phyloP scores from a whole-genome alignment of 139 green algal genomes.

The Prasinococcaceae sp. region DNA sequence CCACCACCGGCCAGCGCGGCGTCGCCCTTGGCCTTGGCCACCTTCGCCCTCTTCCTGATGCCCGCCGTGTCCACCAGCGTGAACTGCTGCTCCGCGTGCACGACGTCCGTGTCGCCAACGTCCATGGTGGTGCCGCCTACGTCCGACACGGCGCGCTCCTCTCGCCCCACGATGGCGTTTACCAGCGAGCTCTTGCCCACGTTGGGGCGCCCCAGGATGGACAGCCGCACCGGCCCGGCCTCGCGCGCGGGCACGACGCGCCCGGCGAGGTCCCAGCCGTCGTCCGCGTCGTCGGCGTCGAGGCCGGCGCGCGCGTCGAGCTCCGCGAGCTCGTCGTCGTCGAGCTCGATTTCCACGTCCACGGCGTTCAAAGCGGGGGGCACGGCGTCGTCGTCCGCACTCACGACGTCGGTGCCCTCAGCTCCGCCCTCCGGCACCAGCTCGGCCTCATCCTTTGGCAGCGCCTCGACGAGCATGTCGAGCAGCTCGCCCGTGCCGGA shows the following conservation, averaged over 20 bases:
- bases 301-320: too few species aligned
- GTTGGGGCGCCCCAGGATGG: slow-evolving; percentile 92
- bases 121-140: slow-evolving; percentile 88
- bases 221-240: slow-evolving; percentile 53
- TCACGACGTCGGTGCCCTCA: too few species aligned
- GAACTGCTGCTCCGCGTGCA: slow-evolving; percentile 30
- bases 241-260: too few species aligned
- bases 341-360: slow-evolving; percentile 20
- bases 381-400: slow-evolving; percentile 2
- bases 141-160: slow-evolving; percentile 74
- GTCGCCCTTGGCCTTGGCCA: slow-evolving; percentile 31
- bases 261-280: too few species aligned
- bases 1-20: too few species aligned
- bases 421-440: too few species aligned
- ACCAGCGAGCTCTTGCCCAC: slow-evolving; percentile 81
- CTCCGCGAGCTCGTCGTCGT: slow-evolving; percentile 25
- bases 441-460: too few species aligned
- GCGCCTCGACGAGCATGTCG: slow-evolving; percentile 36
- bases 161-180: slow-evolving; percentile 73
- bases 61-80: slow-evolving; percentile 92
- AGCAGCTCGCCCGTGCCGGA: slow-evolving; percentile 82
- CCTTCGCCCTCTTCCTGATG: slow-evolving; percentile 61
- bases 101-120: slow-evolving; percentile 74
- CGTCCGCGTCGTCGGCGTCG: too few species aligned
- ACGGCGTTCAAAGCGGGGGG: too few species aligned